Conservation (phyloP, 139 green algal genomes). For the Micractinium conductrix region DNA sequence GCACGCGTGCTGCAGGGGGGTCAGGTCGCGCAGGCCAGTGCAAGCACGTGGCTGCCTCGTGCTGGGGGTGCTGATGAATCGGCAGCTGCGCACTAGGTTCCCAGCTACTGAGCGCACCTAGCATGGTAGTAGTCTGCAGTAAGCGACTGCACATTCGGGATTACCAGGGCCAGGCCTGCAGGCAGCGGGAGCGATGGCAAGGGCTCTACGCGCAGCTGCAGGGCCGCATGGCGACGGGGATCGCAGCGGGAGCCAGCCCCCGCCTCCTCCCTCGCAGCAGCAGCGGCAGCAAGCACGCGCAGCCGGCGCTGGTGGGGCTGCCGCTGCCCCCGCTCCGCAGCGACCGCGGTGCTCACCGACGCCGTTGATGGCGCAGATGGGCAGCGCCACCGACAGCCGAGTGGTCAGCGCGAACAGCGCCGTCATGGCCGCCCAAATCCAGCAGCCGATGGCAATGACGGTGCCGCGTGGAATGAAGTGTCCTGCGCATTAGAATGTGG, state of each 20-base stretch:
- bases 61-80: too few relatives aligned
- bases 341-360: slow-evolving; percentile 72
- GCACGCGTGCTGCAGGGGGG: too few relatives aligned
- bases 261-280: too few relatives aligned
- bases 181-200: not conserved
- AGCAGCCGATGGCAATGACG: slow-evolving; percentile 71
- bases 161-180: slow-evolving; percentile 60
- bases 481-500: not conserved
- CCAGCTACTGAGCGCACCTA: too few relatives aligned
- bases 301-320: not conserved
- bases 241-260: too few relatives aligned
- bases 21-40: too few relatives aligned
- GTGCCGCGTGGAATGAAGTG: slow-evolving; percentile 55
- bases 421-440: slow-evolving; percentile 80
- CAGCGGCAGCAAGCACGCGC: not conserved
- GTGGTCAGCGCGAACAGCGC: slow-evolving; percentile 52
- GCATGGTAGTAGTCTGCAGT: slow-evolving; percentile 70
- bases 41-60: too few relatives aligned
- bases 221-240: too few relatives aligned
- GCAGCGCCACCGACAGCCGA: slow-evolving; percentile 49
- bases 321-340: too few relatives aligned
- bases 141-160: slow-evolving; percentile 74
- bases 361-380: slow-evolving; percentile 75
- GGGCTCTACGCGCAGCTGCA: not conserved
- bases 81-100: too few relatives aligned